Base-by-base conservation (phyloP, 2,329 filamentous ascomycete genomes). In the Cryphonectria naterciae region DNA sequence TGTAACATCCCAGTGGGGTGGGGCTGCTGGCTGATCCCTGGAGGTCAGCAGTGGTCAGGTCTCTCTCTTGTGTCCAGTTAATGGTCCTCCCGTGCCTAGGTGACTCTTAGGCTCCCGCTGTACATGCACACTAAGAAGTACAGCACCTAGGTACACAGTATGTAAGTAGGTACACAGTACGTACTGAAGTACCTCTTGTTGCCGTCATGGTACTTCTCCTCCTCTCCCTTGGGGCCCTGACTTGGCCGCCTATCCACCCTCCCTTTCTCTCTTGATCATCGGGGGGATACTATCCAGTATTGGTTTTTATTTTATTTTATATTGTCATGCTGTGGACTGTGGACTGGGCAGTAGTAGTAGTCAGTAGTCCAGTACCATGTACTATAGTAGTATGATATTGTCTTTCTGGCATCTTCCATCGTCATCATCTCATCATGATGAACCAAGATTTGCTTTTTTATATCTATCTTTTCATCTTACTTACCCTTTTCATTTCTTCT, bases 11-110 rank as follows among this genome's bases (percentile, higher is more conserved):
- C 37, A 39, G 35, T n/a, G 32, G 32, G 2, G 58, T 61, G 58
- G 58, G 58, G 58, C 58, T 61, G 32, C 35, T 61, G 58, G 58
- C 19, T 61, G 19, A 61, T 61, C 58, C 58, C 58, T 61, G 58
- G 22, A 39, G 54, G 58, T 15, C 8, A 56, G 49, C 13, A 32
- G 32, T 32, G 32, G 32, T 32, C 17, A 37, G 17, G 32, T 32
- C 11, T 19, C 32, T n/a, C 22, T 35, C 22, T 39, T 15, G 11
- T 58, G 58, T 22, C 46, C 46, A 49, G 46, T 49, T 22, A 49
- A 22, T 49, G 46, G 22, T n/a, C 46, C 46, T 8, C 46, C 46
- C 46, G n/a, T 17, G 25, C 25, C 25, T 19, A 58, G 25, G 54
- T 58, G 25, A 58, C 54, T 32, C 54, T 39, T n/a, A 39, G 35